These are phyloP conservation scores for Penicillium subrubescens DNA, from an alignment of 495 filamentous ascomycete genomes.

Conservation along the genomic window DNA sequence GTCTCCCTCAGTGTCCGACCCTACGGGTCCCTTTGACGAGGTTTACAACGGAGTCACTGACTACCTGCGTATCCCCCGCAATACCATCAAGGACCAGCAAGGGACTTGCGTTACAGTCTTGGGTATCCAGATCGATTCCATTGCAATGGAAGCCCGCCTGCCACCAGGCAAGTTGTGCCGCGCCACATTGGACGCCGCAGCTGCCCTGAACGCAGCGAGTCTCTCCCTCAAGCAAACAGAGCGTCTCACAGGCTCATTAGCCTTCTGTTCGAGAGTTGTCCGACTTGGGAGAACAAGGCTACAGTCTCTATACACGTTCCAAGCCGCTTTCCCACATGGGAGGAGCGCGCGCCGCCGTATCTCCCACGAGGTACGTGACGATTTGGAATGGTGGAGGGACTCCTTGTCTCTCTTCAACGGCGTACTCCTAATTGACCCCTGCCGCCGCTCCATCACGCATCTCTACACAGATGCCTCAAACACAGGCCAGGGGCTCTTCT, in stretches of 20 bases:
- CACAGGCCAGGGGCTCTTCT: conserved; percentile 6
- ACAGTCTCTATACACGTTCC: conserved; percentile 1
- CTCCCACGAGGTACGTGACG: conserved; percentile 1
- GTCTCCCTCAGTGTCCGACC: not conserved
- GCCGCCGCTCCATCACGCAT: conserved; percentile 2
- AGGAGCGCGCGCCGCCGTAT: conserved; percentile 2
- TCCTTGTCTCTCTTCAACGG: conserved; percentile 1
- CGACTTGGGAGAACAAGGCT: not conserved
- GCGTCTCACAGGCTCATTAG: not conserved
- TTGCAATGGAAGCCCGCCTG: not conserved
- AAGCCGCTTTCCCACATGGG: conserved; percentile 1
- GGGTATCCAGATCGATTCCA: not conserved
- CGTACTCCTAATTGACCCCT: conserved; percentile 8
- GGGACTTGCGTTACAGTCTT: not conserved
- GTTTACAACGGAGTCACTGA: not conserved
- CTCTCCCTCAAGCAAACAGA: conserved; percentile 1
- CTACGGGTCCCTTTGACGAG: not conserved
- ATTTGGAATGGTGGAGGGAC: conserved; percentile 5
- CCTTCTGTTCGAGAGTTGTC: not conserved
- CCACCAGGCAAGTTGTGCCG: not conserved
- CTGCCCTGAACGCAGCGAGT: not conserved
- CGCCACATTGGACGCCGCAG: not conserved
- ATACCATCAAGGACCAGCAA: not conserved
- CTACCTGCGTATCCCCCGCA: not conserved
- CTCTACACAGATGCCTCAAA: conserved; percentile 8